Conservation (phyloP, 1,284 basidiomycete genomes). For the Cystobasidium slooffiae region DNA sequence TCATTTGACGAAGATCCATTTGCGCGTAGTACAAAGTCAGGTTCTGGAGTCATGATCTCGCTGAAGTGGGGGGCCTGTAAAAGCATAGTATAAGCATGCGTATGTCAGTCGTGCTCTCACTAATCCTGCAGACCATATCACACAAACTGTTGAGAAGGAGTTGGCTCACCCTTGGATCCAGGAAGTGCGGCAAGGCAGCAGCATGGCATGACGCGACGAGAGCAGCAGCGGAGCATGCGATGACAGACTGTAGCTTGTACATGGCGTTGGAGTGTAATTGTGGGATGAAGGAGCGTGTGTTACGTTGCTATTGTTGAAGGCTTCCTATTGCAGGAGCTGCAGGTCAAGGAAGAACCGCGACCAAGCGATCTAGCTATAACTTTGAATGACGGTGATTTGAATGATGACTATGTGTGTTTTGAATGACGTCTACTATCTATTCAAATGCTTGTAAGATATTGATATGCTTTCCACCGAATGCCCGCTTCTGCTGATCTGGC, state of each 20-base stretch:
- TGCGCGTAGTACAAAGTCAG: constrained; percentile 30
- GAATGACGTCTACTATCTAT: background rate
- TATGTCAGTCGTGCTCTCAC: background rate
- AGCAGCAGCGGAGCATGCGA: constrained; percentile 4
- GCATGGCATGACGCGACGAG: constrained; percentile 8
- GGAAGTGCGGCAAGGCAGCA: constrained; percentile 10
- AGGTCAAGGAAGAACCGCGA: background rate
- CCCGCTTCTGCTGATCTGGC: no score
- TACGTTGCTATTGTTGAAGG: no score
- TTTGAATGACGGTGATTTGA: background rate
- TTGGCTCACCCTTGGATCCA: constrained; percentile 7
- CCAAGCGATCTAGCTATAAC: background rate
- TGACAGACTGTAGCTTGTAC: background rate
- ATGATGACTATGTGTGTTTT: background rate
- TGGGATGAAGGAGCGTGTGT: background rate
- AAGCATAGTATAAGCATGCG: background rate
- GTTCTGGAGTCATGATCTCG: constrained; percentile 27
- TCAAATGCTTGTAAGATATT: background rate
- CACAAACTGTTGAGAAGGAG: background rate
- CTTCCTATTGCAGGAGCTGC: background rate
- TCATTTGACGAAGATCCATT: constrained; percentile 13
- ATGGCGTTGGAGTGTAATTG: background rate
- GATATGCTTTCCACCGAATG: background rate
- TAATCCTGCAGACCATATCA: no score
- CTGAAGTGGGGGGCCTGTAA: constrained; percentile 31